These are phyloP conservation scores for Ogataea saltuana DNA, from an alignment of 805 yeast species.

Conservation along the genomic window DNA sequence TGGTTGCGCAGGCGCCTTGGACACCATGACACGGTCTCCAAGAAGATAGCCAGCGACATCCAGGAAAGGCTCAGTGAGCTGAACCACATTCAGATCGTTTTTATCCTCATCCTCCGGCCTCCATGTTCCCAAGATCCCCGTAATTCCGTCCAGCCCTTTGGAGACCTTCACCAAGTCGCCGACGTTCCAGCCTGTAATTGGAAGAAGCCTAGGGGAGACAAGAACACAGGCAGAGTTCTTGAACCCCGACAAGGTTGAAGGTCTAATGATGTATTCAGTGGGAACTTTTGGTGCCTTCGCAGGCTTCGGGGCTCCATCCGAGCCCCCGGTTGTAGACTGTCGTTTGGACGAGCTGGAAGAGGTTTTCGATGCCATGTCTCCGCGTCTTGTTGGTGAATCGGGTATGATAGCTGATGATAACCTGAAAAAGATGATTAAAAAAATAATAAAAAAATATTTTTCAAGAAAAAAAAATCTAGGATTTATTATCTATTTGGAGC, in stretches of 20 bases:
- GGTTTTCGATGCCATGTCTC: slow-evolving; percentile 33
- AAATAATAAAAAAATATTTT: not conserved
- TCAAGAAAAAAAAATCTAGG: not conserved
- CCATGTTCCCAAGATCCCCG: slow-evolving; percentile 25
- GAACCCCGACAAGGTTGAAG: slow-evolving; percentile 13
- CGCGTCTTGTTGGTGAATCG: too few relatives aligned
- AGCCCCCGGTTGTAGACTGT: not conserved
- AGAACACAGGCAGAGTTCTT: slow-evolving; percentile 22
- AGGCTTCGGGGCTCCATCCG: slow-evolving; percentile 12
- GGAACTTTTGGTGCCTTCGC: slow-evolving; percentile 26
- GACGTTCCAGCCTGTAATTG: slow-evolving; percentile 22
- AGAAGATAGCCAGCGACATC: slow-evolving; percentile 26
- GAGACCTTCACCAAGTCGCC: slow-evolving; percentile 31
- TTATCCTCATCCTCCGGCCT: slow-evolving; percentile 27
- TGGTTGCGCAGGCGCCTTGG: slow-evolving; percentile 51
- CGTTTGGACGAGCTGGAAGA: slow-evolving; percentile 13
- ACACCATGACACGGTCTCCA: slow-evolving; percentile 42
- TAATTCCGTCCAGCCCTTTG: slow-evolving; percentile 27
- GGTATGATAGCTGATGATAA: too few relatives aligned
- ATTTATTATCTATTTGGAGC: too few relatives aligned
- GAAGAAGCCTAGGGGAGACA: slow-evolving; percentile 28
- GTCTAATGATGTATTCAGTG: slow-evolving; percentile 33
- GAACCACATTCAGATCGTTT: slow-evolving; percentile 28
- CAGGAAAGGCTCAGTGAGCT: slow-evolving; percentile 25
- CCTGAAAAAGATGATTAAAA: not conserved